Conservation (phyloP, 805 yeast species). For the Lipomyces yamadae region DNA sequence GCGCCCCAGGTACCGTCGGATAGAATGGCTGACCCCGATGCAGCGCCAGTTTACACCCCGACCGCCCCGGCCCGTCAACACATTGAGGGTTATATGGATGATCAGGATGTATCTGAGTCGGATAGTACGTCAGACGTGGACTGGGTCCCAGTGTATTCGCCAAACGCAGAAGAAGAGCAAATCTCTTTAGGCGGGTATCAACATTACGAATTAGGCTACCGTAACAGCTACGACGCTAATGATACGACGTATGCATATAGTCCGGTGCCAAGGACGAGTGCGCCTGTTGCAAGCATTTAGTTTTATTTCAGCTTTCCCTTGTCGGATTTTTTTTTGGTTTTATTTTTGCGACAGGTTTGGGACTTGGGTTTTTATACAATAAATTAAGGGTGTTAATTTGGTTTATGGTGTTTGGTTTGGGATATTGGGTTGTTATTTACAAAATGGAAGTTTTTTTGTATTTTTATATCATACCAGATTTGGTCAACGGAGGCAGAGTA, state of each 20-base stretch:
- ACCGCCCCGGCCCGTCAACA: slow-evolving; percentile 20
- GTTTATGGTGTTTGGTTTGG: neutral
- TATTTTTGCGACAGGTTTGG: neutral
- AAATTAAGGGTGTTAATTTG: neutral
- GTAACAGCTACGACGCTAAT: slow-evolving; percentile 12
- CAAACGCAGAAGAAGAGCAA: slow-evolving; percentile 27
- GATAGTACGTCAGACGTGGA: slow-evolving; percentile 7
- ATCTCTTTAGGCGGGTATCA: slow-evolving; percentile 32
- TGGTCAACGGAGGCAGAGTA: neutral
- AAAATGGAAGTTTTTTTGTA: neutral
- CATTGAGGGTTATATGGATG: slow-evolving; percentile 16
- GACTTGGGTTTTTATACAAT: neutral
- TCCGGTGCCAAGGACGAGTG: neutral
- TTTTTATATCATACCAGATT: neutral
- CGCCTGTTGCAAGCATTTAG: neutral
- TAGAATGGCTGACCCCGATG: neutral
- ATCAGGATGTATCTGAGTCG: neutral
- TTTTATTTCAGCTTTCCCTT: neutral
- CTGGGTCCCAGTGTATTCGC: slow-evolving; percentile 34
- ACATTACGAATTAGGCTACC: slow-evolving; percentile 18
- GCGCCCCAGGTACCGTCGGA: slow-evolving; percentile 16
- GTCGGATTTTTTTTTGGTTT: neutral
- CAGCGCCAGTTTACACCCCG: slow-evolving; percentile 25
- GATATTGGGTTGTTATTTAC: neutral
- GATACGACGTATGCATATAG: slow-evolving; percentile 8